phyloP scores from a whole-genome alignment of 139 green algal genomes.

The Edaphochlamys debaryana region DNA sequence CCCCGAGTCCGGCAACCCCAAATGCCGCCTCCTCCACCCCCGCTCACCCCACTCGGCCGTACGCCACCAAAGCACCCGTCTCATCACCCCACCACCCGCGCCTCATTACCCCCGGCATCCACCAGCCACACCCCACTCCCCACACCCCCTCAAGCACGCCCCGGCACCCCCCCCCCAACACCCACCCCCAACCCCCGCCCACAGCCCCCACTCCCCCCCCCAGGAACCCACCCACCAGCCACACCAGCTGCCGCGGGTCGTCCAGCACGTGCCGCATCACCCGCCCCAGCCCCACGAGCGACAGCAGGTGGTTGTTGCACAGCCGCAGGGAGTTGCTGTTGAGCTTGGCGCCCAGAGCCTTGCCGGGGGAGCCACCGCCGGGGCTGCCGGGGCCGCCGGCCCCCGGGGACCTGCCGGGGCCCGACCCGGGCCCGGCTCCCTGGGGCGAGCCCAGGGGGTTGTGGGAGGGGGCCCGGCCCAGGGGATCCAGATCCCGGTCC shows the following conservation, averaged over 20 bases:
- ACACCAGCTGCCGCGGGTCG: slow-evolving; percentile 43
- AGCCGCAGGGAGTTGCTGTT: slow-evolving; percentile 39
- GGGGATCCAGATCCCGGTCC: not conserved
- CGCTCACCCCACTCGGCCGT: no score
- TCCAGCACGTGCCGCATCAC: slow-evolving; percentile 45
- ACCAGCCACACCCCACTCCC: no score
- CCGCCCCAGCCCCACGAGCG: slow-evolving; percentile 15
- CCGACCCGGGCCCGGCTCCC: no score
- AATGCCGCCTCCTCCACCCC: no score
- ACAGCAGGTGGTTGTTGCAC: slow-evolving; percentile 41
- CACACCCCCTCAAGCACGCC: no score
- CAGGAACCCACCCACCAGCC: slow-evolving; percentile 46
- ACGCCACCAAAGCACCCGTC: no score
- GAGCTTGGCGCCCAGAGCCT: slow-evolving; percentile 4
- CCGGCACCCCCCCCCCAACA: no score
- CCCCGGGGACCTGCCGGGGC: not conserved
- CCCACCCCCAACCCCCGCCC: not conserved
- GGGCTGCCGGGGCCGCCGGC: not conserved
- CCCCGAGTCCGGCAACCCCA: no score
- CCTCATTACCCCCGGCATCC: no score
- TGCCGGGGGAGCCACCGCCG: not conserved
- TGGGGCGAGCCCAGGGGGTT: not conserved
- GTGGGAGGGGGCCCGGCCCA: no score
- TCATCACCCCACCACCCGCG: no score
- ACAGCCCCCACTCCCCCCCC: not conserved